Evolutionary conservation across 805 yeast species (phyloP).

Genomic region (Huiozyma naganishii): DNA sequence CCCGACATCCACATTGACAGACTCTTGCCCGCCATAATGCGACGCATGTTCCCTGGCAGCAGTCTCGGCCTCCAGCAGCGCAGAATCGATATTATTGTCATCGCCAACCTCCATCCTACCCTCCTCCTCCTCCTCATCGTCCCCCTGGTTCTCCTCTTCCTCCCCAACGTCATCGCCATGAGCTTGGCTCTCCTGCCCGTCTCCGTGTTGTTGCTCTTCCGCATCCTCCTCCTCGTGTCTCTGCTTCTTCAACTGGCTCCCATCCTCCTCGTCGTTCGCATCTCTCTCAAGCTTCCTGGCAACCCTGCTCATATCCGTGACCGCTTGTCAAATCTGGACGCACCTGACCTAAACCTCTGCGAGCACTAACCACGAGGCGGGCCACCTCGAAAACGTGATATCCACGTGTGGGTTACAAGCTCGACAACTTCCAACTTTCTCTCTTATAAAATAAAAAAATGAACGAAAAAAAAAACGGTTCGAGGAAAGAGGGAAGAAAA

Average conservation of each 20-base stretch:
- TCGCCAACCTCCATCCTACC: neutral
- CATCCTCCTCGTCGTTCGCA: neutral
- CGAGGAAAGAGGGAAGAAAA: neutral
- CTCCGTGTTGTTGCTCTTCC: neutral
- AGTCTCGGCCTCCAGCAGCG: neutral
- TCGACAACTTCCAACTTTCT: slow-evolving; percentile 1
- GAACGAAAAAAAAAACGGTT: neutral
- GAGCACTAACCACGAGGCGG: neutral
- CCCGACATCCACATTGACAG: slow-evolving; percentile 3
- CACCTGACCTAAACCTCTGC: neutral
- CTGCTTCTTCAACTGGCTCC: slow-evolving; percentile 2
- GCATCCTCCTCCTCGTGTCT: neutral
- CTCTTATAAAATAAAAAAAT: neutral
- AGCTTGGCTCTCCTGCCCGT: slow-evolving; percentile 1
- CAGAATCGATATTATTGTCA: neutral
- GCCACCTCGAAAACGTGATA: slow-evolving; percentile 19
- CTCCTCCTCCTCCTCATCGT: slow-evolving; percentile 7
- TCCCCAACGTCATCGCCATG: slow-evolving; percentile 1
- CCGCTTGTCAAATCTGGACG: neutral
- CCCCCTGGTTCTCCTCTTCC: slow-evolving; percentile 1
- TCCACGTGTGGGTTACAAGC: slow-evolving; percentile 19
- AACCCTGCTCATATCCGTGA: neutral
- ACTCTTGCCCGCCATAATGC: slow-evolving; percentile 1
- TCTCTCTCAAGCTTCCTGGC: neutral
- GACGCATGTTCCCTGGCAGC: neutral